Percentiles rank a stretch among this genome's conserved stretches.
Conservation (phyloP, 2,329 filamentous ascomycete species). For the Ophiosphaerella korrae region DNA sequence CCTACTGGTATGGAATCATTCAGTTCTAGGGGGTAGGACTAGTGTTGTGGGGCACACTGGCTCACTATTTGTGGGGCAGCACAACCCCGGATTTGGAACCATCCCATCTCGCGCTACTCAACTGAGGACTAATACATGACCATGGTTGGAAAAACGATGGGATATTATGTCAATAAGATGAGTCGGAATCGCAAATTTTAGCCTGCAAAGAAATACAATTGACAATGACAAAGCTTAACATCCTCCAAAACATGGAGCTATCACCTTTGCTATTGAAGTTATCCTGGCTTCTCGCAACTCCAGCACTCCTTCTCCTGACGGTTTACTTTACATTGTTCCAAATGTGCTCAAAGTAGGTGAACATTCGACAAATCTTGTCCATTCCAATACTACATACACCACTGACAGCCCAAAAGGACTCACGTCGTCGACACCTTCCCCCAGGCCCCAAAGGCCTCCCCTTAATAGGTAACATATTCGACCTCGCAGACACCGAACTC, state of each 20-base stretch:
- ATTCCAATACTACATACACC: neutral
- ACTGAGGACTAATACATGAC: neutral
- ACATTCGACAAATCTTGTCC: too few relatives aligned
- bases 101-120: too few relatives aligned
- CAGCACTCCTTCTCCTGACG: conserved; percentile 26
- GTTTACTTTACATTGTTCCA: conserved; percentile 35
- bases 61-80: conserved; percentile 10
- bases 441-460: conserved; percentile 48
- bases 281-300: conserved; percentile 15
- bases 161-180: too few relatives aligned
- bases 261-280: conserved; percentile 18
- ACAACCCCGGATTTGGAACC: neutral
- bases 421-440: conserved; percentile 42
- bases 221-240: conserved; percentile 14
- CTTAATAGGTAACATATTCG: conserved; percentile 48
- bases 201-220: neutral
- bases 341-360: conserved; percentile 35
- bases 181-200: too few relatives aligned
- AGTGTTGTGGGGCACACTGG: conserved; percentile 11
- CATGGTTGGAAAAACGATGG: neutral
- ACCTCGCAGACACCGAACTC: conserved; percentile 43
- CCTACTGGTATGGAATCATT: neutral
- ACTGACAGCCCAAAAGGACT: conserved; percentile 25
- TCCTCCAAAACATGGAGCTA: neutral
- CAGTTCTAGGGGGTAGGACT: neutral